Base-by-base conservation (phyloP, 306 rosid genomes). In the Trifolium fragiferum region DNA sequence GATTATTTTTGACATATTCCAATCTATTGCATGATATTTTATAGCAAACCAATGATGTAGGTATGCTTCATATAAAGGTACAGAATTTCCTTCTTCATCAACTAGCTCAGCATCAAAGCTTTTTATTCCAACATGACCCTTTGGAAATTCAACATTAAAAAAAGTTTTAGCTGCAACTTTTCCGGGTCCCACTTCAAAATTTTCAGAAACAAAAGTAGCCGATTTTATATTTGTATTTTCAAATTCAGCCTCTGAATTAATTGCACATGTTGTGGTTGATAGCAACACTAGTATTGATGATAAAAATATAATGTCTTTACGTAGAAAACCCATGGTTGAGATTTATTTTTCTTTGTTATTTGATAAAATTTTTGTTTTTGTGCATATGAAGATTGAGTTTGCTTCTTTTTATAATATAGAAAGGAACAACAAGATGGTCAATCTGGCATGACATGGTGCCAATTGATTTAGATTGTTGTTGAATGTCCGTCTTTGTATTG, bases 51-150 rank as follows among this genome's bases (percentile, higher is more conserved):
- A 69, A 51, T 69, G 74, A 4, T 69, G 74, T 2, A 69, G 32
- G 14, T 63, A 75, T 35, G 66, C 30, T 21, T 75, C 79, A 23
- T 75, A 30, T 5, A 65, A 38, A 8, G 79, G 66, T 21, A 75
- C 10, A 4, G 33, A 21, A 23, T 37, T 65, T 1, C 32, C 44
- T 8, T 64, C 4, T 35, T 75, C 73, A n/a, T 75, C 72, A 65
- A 75, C 66, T 65, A 75, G 5, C 50, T 75, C 73, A 14, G 19
- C 79, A 47, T 75, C 55, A 16, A 75, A 75, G 32, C 65, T 75
- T 44, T 75, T 75, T 0, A 75, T n/a, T 18, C 72, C 79, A 14
- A 75, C 41, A 15, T 75, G 79, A 5, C 79, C 75, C 13, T 5
- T 46, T 59, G 81, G 76, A 37, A 77, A 47, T 5, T 60, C 64